phyloP scores from a whole-genome alignment of 441 rosid genomes.

The Kokia cookei region DNA sequence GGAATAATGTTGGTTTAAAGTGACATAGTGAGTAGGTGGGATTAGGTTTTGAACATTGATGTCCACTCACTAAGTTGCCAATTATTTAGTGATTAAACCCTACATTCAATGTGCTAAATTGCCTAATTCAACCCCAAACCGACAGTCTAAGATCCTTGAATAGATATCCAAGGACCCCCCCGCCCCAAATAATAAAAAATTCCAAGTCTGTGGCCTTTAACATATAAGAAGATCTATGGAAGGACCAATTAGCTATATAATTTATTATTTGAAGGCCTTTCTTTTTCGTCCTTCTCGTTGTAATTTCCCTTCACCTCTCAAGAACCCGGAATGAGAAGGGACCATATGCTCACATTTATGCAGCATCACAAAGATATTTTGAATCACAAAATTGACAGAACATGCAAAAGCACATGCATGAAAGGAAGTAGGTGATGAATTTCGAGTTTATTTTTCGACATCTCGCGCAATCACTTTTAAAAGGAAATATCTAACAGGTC shows the following conservation, averaged over 20 bases:
- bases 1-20: not conserved
- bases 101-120: not conserved
- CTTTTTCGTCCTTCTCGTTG: not conserved
- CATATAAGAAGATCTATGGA: not conserved
- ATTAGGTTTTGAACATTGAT: constrained; percentile 19
- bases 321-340: not conserved
- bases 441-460: not conserved
- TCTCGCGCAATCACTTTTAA: not conserved
- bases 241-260: not conserved
- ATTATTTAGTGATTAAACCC: constrained; percentile 3
- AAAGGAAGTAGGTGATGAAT: not conserved
- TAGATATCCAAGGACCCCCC: not conserved
- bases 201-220: not conserved
- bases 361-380: not conserved
- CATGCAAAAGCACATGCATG: not conserved
- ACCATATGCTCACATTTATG: not conserved
- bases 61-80: not conserved
- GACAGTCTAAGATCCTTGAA: not conserved
- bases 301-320: not conserved
- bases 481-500: not conserved
- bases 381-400: not conserved
- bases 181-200: not conserved
- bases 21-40: constrained; percentile 13
- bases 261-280: not conserved
- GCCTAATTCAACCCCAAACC: not conserved